Evolutionary conservation across 192 early-diverging fungal species (phyloP).

Genomic region (Coemansia erecta): DNA sequence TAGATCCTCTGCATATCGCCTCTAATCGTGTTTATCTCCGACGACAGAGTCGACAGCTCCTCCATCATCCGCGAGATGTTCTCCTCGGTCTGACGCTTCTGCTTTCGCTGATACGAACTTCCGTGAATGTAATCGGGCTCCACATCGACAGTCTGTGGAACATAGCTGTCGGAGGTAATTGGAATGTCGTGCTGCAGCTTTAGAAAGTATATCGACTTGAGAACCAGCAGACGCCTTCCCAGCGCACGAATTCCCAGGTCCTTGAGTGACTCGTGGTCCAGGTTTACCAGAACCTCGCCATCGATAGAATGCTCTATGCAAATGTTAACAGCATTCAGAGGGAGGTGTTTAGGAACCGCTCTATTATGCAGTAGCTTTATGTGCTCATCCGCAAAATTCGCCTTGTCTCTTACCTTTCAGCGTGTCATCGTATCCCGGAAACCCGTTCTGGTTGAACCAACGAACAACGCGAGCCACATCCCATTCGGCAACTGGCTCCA

Average conservation of each 20-base stretch:
- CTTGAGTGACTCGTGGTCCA: constrained; percentile 88
- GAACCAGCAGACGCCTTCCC: constrained; percentile 83
- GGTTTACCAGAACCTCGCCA: constrained; percentile 82
- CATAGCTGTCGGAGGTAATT: constrained; percentile 80
- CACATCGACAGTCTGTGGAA: constrained; percentile 64
- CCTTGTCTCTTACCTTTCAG: constrained; percentile 24
- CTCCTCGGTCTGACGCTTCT: constrained; percentile 43
- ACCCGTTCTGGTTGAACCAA: constrained; percentile 54
- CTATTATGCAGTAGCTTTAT: background rate
- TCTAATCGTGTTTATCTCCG: constrained; percentile 34
- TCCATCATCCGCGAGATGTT: constrained; percentile 43
- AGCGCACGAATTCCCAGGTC: constrained; percentile 83
- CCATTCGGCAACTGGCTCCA: constrained; percentile 52
- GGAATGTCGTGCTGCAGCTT: constrained; percentile 78
- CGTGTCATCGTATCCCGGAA: constrained; percentile 45
- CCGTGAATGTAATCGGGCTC: constrained; percentile 48
- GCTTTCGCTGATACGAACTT: constrained; percentile 48
- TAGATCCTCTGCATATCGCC: constrained; percentile 53
- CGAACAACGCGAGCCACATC: constrained; percentile 37
- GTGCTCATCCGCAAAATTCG: background rate
- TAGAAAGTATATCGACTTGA: constrained; percentile 84
- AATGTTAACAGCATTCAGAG: background rate
- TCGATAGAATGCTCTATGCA: constrained; percentile 79
- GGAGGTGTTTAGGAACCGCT: background rate
- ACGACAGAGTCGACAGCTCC: constrained; percentile 40